Evolutionary conservation across 2,329 filamentous ascomycete genomes (phyloP).

Genomic region (Cercospora janseana): DNA sequence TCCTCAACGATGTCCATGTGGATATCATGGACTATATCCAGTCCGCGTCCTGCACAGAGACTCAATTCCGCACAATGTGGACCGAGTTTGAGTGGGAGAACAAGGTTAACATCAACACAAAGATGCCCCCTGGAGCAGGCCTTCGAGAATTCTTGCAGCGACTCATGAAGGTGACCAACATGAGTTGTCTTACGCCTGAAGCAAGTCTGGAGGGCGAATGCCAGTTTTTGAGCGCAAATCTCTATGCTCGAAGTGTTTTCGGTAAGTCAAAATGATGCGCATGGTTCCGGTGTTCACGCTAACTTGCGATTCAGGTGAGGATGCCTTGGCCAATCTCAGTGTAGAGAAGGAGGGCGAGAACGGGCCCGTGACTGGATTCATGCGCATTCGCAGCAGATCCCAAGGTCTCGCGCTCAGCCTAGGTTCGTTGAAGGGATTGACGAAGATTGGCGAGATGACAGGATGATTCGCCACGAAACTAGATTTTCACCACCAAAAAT

Average conservation of each 20-base stretch:
- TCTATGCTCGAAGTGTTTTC: conserved; percentile 96
- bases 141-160: conserved; percentile 89
- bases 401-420: conserved; percentile 92
- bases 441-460: conserved; percentile 56
- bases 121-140: conserved; percentile 68
- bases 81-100: conserved; percentile 99
- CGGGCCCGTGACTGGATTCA: conserved; percentile 93
- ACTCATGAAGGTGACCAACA: conserved; percentile 96
- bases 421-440: conserved; percentile 90
- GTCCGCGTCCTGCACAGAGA: conserved; percentile 92
- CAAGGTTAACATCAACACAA: conserved; percentile 99
- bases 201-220: conserved; percentile 96
- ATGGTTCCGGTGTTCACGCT: conserved; percentile 17
- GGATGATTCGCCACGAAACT: too few species aligned
- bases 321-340: conserved; percentile 92
- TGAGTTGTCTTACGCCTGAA: conserved; percentile 95
- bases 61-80: conserved; percentile 99
- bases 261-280: conserved; percentile 63
- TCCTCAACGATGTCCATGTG: conserved; percentile 95
- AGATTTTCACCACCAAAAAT: too few species aligned
- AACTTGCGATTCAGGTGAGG: conserved; percentile 68
- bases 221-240: conserved; percentile 93
- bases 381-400: conserved; percentile 93
- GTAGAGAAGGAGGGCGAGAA: conserved; percentile 97
- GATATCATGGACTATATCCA: conserved; percentile 99